These are phyloP conservation scores for Malania oleifera DNA, from an alignment of 164 flowering plant species.

Conservation along the genomic window DNA sequence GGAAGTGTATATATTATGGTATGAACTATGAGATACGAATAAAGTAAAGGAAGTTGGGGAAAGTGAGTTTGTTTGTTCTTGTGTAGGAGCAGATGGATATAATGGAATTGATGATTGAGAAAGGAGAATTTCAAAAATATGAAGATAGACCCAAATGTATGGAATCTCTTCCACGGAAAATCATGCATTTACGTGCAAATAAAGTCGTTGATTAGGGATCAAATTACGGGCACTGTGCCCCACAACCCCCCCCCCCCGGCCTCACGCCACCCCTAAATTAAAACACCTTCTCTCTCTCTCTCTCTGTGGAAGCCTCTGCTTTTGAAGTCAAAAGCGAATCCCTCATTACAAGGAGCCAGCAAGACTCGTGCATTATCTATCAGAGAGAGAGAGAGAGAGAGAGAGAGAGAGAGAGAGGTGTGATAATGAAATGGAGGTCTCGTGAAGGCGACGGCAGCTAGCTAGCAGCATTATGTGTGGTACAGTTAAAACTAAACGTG, in stretches of 20 bases:
- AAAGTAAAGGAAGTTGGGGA: not conserved
- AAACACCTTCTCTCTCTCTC: not conserved
- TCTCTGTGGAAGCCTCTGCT: not conserved
- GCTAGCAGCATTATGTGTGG: too few relatives aligned
- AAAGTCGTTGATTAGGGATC: conserved; percentile 24
- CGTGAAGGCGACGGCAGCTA: conserved; percentile 66
- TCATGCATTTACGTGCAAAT: conserved; percentile 15
- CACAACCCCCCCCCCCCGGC: not conserved
- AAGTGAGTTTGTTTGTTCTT: not conserved
- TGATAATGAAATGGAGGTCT: conserved; percentile 27
- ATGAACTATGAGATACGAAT: not conserved
- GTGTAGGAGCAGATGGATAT: conserved; percentile 5
- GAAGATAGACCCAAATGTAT: not conserved
- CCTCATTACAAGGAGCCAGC: conserved; percentile 19
- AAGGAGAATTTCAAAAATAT: not conserved
- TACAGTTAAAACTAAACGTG: not conserved
- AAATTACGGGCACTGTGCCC: conserved; percentile 20
- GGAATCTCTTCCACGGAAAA: conserved; percentile 11
- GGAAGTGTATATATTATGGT: conserved; percentile 1
- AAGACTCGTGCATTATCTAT: conserved; percentile 3
- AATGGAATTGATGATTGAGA: too few relatives aligned
- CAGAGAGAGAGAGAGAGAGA: conserved; percentile 1
- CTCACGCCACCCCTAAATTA: not conserved
- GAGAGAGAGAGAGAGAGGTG: conserved; percentile 4
- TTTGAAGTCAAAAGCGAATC: conserved; percentile 29